Evolutionary conservation across 441 rosid genomes (phyloP).

Genomic region (Bruguiera hainesii): DNA sequence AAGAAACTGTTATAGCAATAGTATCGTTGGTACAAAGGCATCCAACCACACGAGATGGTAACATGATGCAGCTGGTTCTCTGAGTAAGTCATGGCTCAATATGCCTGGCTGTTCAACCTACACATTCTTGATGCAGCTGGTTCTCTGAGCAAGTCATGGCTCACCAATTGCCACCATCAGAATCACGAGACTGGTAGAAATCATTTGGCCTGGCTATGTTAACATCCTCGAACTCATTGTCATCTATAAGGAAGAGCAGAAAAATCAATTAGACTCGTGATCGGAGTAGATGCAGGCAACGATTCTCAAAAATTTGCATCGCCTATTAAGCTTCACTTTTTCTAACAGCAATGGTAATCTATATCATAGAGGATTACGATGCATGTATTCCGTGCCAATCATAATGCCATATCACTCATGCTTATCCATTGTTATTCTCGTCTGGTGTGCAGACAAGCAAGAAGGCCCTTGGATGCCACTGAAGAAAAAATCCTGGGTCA

Average conservation of each 20-base stretch:
- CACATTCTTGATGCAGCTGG: not conserved
- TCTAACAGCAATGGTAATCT: too few relatives aligned
- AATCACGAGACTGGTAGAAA: constrained; percentile 61
- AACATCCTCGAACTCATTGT: constrained; percentile 75
- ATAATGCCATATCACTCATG: too few relatives aligned
- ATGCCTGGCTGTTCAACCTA: not conserved
- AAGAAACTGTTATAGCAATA: not conserved
- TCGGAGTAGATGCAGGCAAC: constrained; percentile 9
- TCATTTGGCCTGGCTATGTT: constrained; percentile 55
- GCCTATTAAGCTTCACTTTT: not conserved
- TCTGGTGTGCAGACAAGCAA: too few relatives aligned
- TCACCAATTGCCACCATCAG: constrained; percentile 53
- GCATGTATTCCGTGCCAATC: too few relatives aligned
- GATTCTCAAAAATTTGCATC: not conserved
- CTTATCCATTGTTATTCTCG: too few relatives aligned
- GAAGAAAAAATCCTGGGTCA: too few relatives aligned
- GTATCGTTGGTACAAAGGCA: not conserved
- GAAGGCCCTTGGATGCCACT: too few relatives aligned
- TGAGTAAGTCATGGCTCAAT: constrained; percentile 3
- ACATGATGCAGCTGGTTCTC: not conserved
- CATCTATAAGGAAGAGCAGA: constrained; percentile 42
- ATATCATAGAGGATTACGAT: too few relatives aligned
- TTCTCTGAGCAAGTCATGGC: not conserved
- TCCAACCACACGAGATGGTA: not conserved
- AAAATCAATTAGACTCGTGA: not conserved